Conservation (phyloP, 2,329 filamentous ascomycete species). For the Lecanicillium sp. region DNA sequence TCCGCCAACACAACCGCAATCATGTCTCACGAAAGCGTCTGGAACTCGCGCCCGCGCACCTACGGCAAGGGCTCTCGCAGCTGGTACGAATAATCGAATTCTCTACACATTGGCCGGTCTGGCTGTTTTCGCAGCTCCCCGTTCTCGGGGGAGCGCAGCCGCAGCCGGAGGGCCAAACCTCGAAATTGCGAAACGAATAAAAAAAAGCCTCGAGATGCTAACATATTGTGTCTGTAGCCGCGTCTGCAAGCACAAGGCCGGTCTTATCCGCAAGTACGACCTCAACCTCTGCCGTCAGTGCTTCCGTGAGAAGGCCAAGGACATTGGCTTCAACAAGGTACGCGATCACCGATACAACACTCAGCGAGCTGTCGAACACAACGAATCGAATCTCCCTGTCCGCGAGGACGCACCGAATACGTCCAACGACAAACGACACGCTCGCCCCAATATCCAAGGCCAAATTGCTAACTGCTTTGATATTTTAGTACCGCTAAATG, state of each 20-base stretch:
- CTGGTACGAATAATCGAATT: conserved; percentile 60
- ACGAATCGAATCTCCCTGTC: not conserved
- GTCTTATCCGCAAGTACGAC: conserved; percentile 99
- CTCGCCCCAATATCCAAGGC: not conserved
- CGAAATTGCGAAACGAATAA: not conserved
- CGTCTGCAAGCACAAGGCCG: conserved; percentile 84
- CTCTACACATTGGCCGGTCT: not conserved
- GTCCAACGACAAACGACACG: not conserved
- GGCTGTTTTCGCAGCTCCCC: not conserved
- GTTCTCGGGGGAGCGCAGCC: not conserved
- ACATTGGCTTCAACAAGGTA: conserved; percentile 71
- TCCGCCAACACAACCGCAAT: conserved; percentile 34
- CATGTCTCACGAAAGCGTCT: conserved; percentile 86
- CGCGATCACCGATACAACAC: conserved; percentile 19
- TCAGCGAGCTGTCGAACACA: not conserved
- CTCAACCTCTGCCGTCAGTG: conserved; percentile 81
- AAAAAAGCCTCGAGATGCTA: conserved; percentile 20
- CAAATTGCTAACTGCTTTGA: conserved; percentile 18
- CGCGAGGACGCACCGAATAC: not conserved
- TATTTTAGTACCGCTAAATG: conserved; percentile 33
- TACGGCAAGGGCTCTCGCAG: conserved; percentile 94
- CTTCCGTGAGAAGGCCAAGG: conserved; percentile 68
- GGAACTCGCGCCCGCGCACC: conserved; percentile 95
- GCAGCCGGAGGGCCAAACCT: not conserved
- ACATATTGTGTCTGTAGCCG: conserved; percentile 40